Base-by-base conservation (phyloP, 139 green algal species). In the Haematococcus lacustris region DNA sequence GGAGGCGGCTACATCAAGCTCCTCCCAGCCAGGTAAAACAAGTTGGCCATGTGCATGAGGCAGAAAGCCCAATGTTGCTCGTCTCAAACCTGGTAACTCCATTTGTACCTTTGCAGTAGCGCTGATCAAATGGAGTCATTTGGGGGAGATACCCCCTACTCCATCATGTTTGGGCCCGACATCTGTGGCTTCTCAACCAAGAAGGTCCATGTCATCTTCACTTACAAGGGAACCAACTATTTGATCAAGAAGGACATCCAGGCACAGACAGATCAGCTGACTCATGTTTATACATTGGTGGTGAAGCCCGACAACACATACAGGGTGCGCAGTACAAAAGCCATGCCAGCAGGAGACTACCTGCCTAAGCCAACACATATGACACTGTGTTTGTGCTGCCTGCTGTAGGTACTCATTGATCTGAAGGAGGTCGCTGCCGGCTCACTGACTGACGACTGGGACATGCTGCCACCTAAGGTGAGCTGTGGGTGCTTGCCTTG, bases 101-200 rank as follows among this genome's bases (percentile, higher is more conserved):
- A n/a, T n/a, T n/a, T n/a, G n/a, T n/a, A n/a, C n/a, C n/a, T n/a
- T n/a, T n/a, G n/a, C n/a, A n/a, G 79, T 80, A 90, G 81, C 66
- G 85, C 82, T n/a, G 70, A 71, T 43, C 70, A 96, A 62, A 90
- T 92, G 84, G 82, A 83, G 38, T 50, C 70, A 35, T 95, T 96
- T 67, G 81, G 83, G 34, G 91, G 91, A 57, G 80, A 94, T 23
- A 96, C 94, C 2, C 89, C 92, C 9, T 99, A 99, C 89, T 91
- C 86, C 25, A 83, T 99, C 79, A 99, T 99, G 95, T 99, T 99
- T 80, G 95, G 95, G 32, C 94, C 95, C 5, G 95, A 99, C 82
- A 98, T 97, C 83, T 99, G 95, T 80, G 95, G 95, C 57, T 82
- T 87, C 71, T 86, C 79, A 40, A 87, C 83, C 26, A 82, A 85